A percentile compares a stretch with the other conserved stretches of the same genome.
phyloP scores from a whole-genome alignment of 768 basidiomycete genomes.

The Podaxis sp. region DNA sequence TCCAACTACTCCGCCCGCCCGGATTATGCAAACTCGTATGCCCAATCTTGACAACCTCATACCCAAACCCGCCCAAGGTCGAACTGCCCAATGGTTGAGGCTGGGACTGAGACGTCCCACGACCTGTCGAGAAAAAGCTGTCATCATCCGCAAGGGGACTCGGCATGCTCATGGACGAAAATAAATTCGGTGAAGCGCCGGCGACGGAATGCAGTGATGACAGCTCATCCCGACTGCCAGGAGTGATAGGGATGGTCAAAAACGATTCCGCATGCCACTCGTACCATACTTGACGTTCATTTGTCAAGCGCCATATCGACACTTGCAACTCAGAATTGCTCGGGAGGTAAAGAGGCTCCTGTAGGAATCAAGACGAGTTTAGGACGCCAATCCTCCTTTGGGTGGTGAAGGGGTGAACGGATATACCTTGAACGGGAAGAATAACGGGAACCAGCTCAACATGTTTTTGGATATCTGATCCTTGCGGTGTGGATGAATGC shows the following conservation, averaged over 20 bases:
- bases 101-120: neutral
- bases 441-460: slow-evolving; percentile 99
- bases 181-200: slow-evolving; percentile 12
- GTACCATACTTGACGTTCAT: slow-evolving; percentile 91
- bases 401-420: neutral
- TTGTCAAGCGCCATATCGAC: slow-evolving; percentile 91
- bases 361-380: neutral
- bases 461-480: slow-evolving; percentile 89
- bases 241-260: slow-evolving; percentile 51
- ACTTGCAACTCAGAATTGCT: slow-evolving; percentile 90
- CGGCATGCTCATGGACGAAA: slow-evolving; percentile 29
- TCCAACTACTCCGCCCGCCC: slow-evolving; percentile 88
- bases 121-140: slow-evolving; percentile 19
- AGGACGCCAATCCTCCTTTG: slow-evolving; percentile 6
- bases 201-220: slow-evolving; percentile 13
- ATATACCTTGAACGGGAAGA: slow-evolving; percentile 87
- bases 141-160: slow-evolving; percentile 74
- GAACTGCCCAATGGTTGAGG: neutral
- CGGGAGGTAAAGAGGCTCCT: slow-evolving; percentile 94
- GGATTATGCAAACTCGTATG: slow-evolving; percentile 93
- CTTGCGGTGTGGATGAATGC: slow-evolving; percentile 89
- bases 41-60: slow-evolving; percentile 80
- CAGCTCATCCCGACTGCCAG: slow-evolving; percentile 27
- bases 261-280: slow-evolving; percentile 98
- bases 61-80: slow-evolving; percentile 14